A percentile compares a stretch with the other conserved stretches of the same genome.
These are phyloP conservation scores for Colletotrichum salicis DNA, from an alignment of 2,329 filamentous ascomycete genomes.

Conservation along the genomic window DNA sequence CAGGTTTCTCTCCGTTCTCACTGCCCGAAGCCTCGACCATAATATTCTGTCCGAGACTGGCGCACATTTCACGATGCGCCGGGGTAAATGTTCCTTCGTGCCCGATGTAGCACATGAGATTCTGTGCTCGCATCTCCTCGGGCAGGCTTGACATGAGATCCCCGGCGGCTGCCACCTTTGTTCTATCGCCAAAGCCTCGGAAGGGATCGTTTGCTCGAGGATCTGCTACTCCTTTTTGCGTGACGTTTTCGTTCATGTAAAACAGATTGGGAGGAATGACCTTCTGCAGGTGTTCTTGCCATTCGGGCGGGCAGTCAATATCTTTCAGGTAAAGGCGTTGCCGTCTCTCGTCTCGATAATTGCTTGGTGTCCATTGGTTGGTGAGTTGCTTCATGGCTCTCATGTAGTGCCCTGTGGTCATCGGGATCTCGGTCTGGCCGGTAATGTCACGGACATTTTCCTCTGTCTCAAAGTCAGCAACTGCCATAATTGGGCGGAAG, in stretches of 20 bases:
- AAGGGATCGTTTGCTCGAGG: constrained; percentile 47
- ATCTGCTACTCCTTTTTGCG: constrained; percentile 48
- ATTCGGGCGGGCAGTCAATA: constrained; percentile 91
- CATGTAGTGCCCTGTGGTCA: constrained; percentile 91
- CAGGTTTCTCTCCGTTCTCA: constrained; percentile 79
- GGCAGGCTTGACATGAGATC: constrained; percentile 96
- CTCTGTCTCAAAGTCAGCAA: constrained; percentile 59
- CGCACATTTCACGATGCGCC: constrained; percentile 97
- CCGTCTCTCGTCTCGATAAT: constrained; percentile 80
- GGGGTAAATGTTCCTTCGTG: constrained; percentile 98
- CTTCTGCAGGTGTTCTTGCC: constrained; percentile 82
- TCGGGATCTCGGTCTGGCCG: constrained; percentile 77
- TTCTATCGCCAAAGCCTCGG: constrained; percentile 57
- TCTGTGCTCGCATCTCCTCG: constrained; percentile 87
- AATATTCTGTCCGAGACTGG: constrained; percentile 93
- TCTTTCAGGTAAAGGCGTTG: constrained; percentile 97
- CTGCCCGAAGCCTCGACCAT: constrained; percentile 91
- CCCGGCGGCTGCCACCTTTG: constrained; percentile 77
- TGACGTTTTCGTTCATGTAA: constrained; percentile 86
- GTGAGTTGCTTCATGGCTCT: constrained; percentile 86
- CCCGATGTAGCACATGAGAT: constrained; percentile 98
- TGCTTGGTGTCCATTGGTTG: constrained; percentile 80
- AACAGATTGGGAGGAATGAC: constrained; percentile 85
- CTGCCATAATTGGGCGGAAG: background rate
- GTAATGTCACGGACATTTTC: constrained; percentile 87